phyloP scores from a whole-genome alignment of 768 basidiomycete genomes.

The Lanmaoa pseudosensibilis region DNA sequence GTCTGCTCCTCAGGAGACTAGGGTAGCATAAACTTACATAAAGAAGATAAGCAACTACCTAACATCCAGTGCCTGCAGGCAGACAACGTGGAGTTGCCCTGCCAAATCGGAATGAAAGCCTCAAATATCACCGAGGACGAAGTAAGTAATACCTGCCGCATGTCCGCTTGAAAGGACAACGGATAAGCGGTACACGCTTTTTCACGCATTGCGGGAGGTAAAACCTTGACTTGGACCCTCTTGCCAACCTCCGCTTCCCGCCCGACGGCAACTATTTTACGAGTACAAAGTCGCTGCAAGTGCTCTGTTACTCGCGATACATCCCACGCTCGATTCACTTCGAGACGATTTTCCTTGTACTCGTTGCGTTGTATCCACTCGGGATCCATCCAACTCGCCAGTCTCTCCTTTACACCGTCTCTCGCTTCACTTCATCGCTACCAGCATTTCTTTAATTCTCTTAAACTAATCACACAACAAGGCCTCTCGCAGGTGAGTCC shows the following conservation, averaged over 20 bases:
- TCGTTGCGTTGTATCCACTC: slow-evolving; percentile 29
- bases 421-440: slow-evolving; percentile 27
- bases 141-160: slow-evolving; percentile 32
- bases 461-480: slow-evolving; percentile 21
- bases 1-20: slow-evolving; percentile 10
- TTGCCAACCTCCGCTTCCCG: slow-evolving; percentile 19
- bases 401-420: slow-evolving; percentile 38
- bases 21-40: slow-evolving; percentile 40
- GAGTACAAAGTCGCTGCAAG: slow-evolving; percentile 29
- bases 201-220: slow-evolving; percentile 46
- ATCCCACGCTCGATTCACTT: slow-evolving; percentile 52
- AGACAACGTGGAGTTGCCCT: slow-evolving; percentile 62
- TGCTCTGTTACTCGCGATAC: slow-evolving; percentile 25
- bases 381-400: slow-evolving; percentile 29
- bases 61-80: slow-evolving; percentile 69
- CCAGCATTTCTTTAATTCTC: slow-evolving; percentile 15
- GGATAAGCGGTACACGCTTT: slow-evolving; percentile 56
- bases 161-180: slow-evolving; percentile 39
- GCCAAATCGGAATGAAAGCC: slow-evolving; percentile 50
- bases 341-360: slow-evolving; percentile 45
- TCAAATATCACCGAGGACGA: slow-evolving; percentile 40
- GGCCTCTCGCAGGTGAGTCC: slow-evolving; percentile 21
- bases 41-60: slow-evolving; percentile 39
- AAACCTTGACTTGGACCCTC: slow-evolving; percentile 38
- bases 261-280: slow-evolving; percentile 27